These are phyloP conservation scores for Saprolegnia diclina DNA, from an alignment of 352 stramenopile genomes.

Conservation along the genomic window DNA sequence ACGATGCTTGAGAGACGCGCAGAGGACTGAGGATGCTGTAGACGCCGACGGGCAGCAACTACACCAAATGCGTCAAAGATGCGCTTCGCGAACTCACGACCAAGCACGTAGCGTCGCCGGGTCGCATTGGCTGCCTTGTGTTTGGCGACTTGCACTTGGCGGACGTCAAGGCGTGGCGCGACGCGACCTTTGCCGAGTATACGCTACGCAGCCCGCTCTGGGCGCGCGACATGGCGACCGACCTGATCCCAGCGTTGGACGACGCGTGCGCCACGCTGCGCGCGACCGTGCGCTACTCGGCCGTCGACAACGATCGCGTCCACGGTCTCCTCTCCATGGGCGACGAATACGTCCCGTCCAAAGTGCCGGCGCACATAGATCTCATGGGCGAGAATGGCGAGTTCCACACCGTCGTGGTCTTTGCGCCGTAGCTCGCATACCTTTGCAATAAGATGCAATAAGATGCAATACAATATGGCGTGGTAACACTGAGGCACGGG, in stretches of 20 bases:
- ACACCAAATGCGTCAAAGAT: slow-evolving; percentile 32
- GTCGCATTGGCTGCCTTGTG: slow-evolving; percentile 45
- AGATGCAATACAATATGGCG: too few species aligned
- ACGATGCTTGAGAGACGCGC: slow-evolving; percentile 25
- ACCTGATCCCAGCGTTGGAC: slow-evolving; percentile 65
- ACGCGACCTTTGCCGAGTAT: slow-evolving; percentile 56
- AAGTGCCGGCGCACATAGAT: slow-evolving; percentile 39
- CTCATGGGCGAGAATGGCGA: slow-evolving; percentile 86
- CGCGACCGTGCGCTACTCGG: slow-evolving; percentile 49
- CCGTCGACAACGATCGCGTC: slow-evolving; percentile 35
- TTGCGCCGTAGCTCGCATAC: slow-evolving; percentile 29
- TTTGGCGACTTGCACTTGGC: slow-evolving; percentile 88
- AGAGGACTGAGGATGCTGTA: slow-evolving; percentile 35
- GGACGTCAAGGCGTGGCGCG: slow-evolving; percentile 76
- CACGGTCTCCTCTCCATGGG: slow-evolving; percentile 31
- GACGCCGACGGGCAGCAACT: slow-evolving; percentile 30
- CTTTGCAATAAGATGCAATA: neutral
- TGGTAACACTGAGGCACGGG: too few species aligned
- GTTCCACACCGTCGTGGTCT: slow-evolving; percentile 85
- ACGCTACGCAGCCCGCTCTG: slow-evolving; percentile 72
- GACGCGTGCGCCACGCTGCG: slow-evolving; percentile 41
- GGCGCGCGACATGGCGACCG: slow-evolving; percentile 49
- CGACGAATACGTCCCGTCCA: slow-evolving; percentile 39
- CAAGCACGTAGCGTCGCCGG: slow-evolving; percentile 22
- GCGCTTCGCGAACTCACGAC: slow-evolving; percentile 35